These are phyloP conservation scores for Floccularia luteovirens DNA, from an alignment of 768 basidiomycete genomes.

Conservation along the genomic window DNA sequence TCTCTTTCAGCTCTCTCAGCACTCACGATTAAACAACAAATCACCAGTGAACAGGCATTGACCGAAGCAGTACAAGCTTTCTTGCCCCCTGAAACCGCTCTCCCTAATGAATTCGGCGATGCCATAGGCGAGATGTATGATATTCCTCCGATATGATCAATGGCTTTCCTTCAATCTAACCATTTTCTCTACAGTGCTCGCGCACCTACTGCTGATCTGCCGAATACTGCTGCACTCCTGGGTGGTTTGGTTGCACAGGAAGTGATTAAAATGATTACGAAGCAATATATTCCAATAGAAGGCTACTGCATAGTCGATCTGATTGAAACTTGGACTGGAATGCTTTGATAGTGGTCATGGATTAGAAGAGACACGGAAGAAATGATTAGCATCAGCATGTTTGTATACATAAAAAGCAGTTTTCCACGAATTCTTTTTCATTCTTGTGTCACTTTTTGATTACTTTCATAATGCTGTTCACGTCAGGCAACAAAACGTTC, in stretches of 20 bases:
- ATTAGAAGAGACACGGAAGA: neutral
- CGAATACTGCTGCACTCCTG: slow-evolving; percentile 88
- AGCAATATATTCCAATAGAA: slow-evolving; percentile 88
- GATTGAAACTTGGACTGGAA: slow-evolving; percentile 70
- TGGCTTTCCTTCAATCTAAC: slow-evolving; percentile 9
- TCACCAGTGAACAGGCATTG: slow-evolving; percentile 43
- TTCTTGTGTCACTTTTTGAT: no score
- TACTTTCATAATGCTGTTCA: no score
- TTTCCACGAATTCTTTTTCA: no score
- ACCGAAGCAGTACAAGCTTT: slow-evolving; percentile 40
- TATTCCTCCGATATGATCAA: neutral
- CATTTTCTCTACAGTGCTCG: slow-evolving; percentile 46
- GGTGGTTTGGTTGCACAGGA: slow-evolving; percentile 96
- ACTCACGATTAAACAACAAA: slow-evolving; percentile 17
- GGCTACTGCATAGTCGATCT: slow-evolving; percentile 84
- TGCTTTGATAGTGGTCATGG: slow-evolving; percentile 20
- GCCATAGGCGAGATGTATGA: slow-evolving; percentile 78
- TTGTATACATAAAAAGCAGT: no score
- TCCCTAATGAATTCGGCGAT: slow-evolving; percentile 49
- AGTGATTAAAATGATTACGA: slow-evolving; percentile 93
- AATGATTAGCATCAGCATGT: no score
- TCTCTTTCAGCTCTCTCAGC: slow-evolving; percentile 57
- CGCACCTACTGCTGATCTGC: slow-evolving; percentile 77
- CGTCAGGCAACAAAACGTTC: no score
- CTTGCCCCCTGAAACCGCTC: slow-evolving; percentile 37